phyloP scores from a whole-genome alignment of 192 early-diverging fungal genomes.

The Lobosporangium transversale region DNA sequence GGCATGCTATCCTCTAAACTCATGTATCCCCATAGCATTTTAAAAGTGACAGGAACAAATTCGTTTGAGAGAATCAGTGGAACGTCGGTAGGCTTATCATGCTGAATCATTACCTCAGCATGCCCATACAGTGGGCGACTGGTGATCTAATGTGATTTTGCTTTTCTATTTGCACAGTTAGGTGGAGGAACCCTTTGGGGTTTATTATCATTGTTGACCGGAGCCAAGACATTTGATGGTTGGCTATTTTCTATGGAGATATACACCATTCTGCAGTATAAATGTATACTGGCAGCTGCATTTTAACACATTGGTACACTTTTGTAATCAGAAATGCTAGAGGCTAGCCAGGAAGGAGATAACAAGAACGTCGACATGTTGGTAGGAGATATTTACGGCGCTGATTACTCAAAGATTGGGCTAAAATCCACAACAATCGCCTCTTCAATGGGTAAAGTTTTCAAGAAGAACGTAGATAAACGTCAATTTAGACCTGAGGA shows the following conservation, averaged over 20 bases:
- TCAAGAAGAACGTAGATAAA: conserved; percentile 77
- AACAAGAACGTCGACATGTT: conserved; percentile 90
- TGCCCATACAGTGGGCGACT: neutral
- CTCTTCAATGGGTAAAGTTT: conserved; percentile 95
- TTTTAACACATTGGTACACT: no score
- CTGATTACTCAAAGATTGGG: conserved; percentile 91
- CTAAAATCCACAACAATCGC: conserved; percentile 95
- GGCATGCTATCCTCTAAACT: no score
- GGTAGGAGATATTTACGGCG: conserved; percentile 96
- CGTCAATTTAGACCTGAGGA: conserved; percentile 80
- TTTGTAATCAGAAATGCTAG: conserved; percentile 81
- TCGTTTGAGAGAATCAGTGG: conserved; percentile 91
- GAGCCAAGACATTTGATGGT: conserved; percentile 89
- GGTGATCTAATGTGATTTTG: neutral
- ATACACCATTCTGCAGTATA: no score
- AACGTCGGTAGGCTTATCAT: conserved; percentile 63
- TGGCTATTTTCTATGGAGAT: no score
- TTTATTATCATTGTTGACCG: conserved; percentile 85
- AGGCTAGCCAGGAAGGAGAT: conserved; percentile 88
- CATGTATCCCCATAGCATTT: no score
- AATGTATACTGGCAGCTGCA: no score
- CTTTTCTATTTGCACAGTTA: conserved; percentile 56
- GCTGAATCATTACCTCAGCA: neutral
- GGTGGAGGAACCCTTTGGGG: conserved; percentile 99
- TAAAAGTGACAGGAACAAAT: conserved; percentile 91